Conservation (phyloP, 441 rosid species). For the Jatropha podagrica region DNA sequence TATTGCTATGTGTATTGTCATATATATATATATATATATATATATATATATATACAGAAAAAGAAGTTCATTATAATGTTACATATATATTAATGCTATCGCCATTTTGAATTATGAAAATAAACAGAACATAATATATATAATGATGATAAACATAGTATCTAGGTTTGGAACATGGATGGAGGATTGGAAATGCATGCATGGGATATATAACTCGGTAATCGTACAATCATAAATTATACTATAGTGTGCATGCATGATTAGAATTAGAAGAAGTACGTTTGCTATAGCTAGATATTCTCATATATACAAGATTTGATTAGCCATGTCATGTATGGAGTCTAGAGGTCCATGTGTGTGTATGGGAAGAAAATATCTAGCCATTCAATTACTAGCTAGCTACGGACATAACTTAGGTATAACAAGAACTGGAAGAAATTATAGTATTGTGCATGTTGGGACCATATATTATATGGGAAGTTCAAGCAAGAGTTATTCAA, state of each 20-base stretch:
- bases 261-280: conserved; percentile 4
- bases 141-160: background rate
- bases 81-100: too few relatives aligned
- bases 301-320: background rate
- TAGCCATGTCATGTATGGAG: background rate
- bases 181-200: background rate
- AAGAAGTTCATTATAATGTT: too few relatives aligned
- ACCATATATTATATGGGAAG: conserved; percentile 2
- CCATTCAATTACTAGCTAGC: background rate
- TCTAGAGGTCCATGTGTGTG: background rate
- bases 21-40: too few relatives aligned
- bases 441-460: background rate
- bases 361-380: background rate
- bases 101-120: too few relatives aligned
- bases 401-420: background rate
- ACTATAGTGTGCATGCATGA: background rate
- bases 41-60: too few relatives aligned
- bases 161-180: background rate
- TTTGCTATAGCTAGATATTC: conserved; percentile 7
- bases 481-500: background rate
- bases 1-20: background rate
- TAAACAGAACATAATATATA: background rate
- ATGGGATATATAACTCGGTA: too few relatives aligned
- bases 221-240: too few relatives aligned
- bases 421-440: background rate